Evolutionary conservation across 108 stramenopile genomes (phyloP).

Genomic region (Stephanodiscus minutulus): DNA sequence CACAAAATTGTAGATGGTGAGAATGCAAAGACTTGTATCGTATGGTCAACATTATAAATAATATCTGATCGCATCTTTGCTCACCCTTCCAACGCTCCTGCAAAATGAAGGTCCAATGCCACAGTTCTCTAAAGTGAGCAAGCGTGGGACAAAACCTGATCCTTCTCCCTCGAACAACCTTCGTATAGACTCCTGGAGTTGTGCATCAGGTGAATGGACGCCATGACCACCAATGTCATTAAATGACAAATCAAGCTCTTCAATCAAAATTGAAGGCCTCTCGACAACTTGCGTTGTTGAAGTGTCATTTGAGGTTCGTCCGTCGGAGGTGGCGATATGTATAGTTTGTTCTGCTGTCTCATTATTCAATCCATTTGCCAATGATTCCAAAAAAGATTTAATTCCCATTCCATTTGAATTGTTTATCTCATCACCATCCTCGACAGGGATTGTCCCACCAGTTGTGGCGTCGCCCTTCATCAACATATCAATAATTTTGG

Average conservation of each 20-base stretch:
- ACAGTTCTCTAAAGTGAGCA: conserved; percentile 60
- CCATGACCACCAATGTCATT: conserved; percentile 56
- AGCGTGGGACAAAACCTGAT: conserved; percentile 42
- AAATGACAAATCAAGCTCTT: conserved; percentile 65
- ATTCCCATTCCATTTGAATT: not conserved
- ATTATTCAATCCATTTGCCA: conserved; percentile 3
- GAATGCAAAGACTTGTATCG: not conserved
- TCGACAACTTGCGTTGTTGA: not conserved
- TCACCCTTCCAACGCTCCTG: conserved; percentile 72
- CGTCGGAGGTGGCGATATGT: not conserved
- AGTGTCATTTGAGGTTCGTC: not conserved
- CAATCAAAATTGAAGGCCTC: conserved; percentile 12
- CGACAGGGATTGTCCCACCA: conserved; percentile 6
- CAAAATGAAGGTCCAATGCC: conserved; percentile 73
- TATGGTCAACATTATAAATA: not conserved
- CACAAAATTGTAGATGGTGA: not conserved
- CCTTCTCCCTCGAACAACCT: conserved; percentile 25
- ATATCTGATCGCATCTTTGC: conserved; percentile 8
- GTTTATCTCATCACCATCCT: conserved; percentile 3
- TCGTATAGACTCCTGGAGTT: conserved; percentile 31
- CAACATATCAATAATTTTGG: conserved; percentile 32
- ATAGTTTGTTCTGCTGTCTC: conserved; percentile 6
- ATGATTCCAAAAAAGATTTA: not conserved
- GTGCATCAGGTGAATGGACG: conserved; percentile 8
- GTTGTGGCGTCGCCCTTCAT: conserved; percentile 15